phyloP scores from a whole-genome alignment of 768 basidiomycete species.

The Megacollybia marginata region DNA sequence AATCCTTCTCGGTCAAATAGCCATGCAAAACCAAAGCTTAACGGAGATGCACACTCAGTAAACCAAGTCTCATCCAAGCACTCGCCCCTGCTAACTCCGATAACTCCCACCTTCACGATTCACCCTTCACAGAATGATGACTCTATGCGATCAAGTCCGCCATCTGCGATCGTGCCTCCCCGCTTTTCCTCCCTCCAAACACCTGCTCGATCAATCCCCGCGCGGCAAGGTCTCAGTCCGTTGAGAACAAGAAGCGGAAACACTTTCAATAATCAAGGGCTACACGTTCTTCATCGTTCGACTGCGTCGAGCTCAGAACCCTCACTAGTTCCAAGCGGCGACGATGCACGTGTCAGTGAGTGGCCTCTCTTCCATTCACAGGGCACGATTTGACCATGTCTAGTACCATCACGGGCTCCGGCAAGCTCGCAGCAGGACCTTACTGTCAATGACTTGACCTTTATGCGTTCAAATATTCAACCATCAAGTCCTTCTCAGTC shows the following conservation, averaged over 20 bases:
- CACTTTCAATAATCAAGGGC: constrained; percentile 23
- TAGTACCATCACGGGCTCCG: constrained; percentile 9
- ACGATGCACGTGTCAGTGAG: constrained; percentile 46
- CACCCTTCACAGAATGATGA: neutral
- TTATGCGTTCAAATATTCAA: constrained; percentile 27
- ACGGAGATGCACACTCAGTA: constrained; percentile 16
- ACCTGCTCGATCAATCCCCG: constrained; percentile 20
- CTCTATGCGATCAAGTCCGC: neutral
- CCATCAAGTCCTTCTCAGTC: constrained; percentile 9
- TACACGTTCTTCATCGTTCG: constrained; percentile 63
- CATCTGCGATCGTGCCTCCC: constrained; percentile 35
- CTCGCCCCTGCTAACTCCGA: constrained; percentile 18
- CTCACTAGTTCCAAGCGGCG: constrained; percentile 54
- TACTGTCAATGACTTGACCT: constrained; percentile 40
- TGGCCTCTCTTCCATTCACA: constrained; percentile 7
- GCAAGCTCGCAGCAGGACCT: constrained; percentile 50
- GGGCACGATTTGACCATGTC: constrained; percentile 7
- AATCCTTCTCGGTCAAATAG: constrained; percentile 48
- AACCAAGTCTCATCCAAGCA: constrained; percentile 16
- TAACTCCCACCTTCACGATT: constrained; percentile 7
- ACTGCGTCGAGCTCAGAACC: constrained; percentile 78
- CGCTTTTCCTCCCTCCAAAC: constrained; percentile 43
- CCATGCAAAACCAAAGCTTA: constrained; percentile 27
- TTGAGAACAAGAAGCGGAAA: constrained; percentile 34
- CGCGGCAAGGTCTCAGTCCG: constrained; percentile 33